These are phyloP conservation scores for Botrytis cinerea DNA, from an alignment of 2,329 filamentous ascomycete species.

Conservation along the genomic window DNA sequence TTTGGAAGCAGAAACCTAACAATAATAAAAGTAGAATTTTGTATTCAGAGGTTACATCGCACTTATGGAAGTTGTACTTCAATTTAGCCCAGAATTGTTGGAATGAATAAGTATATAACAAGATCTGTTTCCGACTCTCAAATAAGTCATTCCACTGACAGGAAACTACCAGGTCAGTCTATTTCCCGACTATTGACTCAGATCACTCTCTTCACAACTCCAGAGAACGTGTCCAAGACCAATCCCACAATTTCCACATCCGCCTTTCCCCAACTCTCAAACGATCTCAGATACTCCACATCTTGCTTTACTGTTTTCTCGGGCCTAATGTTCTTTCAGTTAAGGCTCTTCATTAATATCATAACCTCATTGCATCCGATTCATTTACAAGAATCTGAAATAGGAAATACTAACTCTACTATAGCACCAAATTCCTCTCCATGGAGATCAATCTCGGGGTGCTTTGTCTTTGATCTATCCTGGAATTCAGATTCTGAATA, in stretches of 20 bases:
- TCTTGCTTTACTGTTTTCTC: constrained; percentile 28
- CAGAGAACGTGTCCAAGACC: constrained; percentile 27
- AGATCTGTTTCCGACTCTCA: background rate
- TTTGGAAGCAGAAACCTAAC: too few relatives aligned
- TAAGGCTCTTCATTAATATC: background rate
- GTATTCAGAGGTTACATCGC: too few relatives aligned
- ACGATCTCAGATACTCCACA: constrained; percentile 27
- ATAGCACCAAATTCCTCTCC: constrained; percentile 25
- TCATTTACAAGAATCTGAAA: too few relatives aligned
- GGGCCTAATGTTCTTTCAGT: constrained; percentile 9
- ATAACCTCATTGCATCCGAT: too few relatives aligned
- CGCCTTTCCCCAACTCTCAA: constrained; percentile 11
- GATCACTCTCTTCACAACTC: constrained; percentile 21
- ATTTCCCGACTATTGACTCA: background rate
- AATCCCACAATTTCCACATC: constrained; percentile 27
- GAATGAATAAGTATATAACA: background rate
- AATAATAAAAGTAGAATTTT: too few relatives aligned
- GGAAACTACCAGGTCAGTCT: background rate
- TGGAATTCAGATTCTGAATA: constrained; percentile 23
- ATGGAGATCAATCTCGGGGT: constrained; percentile 24
- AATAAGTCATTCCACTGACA: background rate
- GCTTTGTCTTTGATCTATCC: constrained; percentile 20
- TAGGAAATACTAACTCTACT: constrained; percentile 18
- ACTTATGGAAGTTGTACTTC: background rate
- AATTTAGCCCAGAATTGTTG: background rate